A percentile compares a stretch with the other conserved stretches of the same genome.
Evolutionary conservation across 495 filamentous ascomycete species (phyloP).

Genomic region (Tetracladium marchalianum): DNA sequence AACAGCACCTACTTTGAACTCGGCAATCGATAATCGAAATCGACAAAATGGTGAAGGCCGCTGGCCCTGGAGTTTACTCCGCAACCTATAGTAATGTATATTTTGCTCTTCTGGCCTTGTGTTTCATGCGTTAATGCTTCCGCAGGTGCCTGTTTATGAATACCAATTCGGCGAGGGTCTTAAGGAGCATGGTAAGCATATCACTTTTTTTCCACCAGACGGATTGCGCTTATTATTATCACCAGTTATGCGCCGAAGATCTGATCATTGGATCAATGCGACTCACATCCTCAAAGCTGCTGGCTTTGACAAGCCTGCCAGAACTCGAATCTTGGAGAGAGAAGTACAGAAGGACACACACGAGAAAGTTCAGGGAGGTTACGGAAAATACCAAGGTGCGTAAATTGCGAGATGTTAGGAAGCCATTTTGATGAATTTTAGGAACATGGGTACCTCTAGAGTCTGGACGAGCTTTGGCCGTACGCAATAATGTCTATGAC

Average conservation of each 20-base stretch:
- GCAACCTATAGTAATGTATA: constrained; percentile 91
- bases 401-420: neutral
- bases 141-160: constrained; percentile 85
- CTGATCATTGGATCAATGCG: constrained; percentile 89
- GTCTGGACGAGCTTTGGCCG: constrained; percentile 69
- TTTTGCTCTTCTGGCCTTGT: constrained; percentile 13
- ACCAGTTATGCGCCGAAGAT: constrained; percentile 73
- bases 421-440: constrained; percentile 25
- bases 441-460: constrained; percentile 94
- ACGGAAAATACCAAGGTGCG: constrained; percentile 94
- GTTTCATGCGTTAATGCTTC: neutral
- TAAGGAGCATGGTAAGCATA: constrained; percentile 39
- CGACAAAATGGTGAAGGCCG: constrained; percentile 19
- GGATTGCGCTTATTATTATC: constrained; percentile 20
- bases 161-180: constrained; percentile 66
- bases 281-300: constrained; percentile 85
- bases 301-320: constrained; percentile 68
- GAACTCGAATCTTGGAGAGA: constrained; percentile 88
- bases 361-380: constrained; percentile 96
- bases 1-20: no score
- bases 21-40: no score
- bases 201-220: no score
- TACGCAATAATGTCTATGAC: constrained; percentile 74
- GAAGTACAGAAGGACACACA: constrained; percentile 94
- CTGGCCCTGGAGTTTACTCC: constrained; percentile 50